phyloP scores from a whole-genome alignment of 495 filamentous ascomycete genomes.

The Platismatia glauca region DNA sequence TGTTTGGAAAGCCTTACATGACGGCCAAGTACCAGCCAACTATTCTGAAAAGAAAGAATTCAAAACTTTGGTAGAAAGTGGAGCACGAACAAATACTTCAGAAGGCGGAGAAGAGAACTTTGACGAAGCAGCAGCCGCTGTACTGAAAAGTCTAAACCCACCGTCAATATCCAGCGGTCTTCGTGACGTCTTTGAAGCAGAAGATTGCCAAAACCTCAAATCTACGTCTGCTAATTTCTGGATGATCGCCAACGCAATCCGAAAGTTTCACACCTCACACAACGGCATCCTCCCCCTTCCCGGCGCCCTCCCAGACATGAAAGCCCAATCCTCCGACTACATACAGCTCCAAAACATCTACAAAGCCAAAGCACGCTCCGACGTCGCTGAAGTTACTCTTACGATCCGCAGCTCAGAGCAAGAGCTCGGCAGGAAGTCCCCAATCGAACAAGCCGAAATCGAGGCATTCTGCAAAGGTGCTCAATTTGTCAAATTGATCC shows the following conservation, averaged over 20 bases:
- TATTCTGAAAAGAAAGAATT: constrained; percentile 89
- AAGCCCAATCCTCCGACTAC: constrained; percentile 87
- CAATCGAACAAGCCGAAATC: constrained; percentile 65
- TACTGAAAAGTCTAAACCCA: constrained; percentile 69
- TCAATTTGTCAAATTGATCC: constrained; percentile 82
- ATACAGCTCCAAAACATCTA: constrained; percentile 88
- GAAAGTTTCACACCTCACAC: constrained; percentile 61
- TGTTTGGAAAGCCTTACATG: constrained; percentile 68
- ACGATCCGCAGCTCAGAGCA: constrained; percentile 56
- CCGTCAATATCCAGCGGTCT: constrained; percentile 58
- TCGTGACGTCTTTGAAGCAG: constrained; percentile 68
- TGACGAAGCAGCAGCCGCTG: constrained; percentile 81
- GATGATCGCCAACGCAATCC: constrained; percentile 78
- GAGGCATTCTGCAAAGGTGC: constrained; percentile 95
- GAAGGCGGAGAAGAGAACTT: constrained; percentile 97
- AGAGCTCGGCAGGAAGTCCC: constrained; percentile 37
- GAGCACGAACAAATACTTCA: constrained; percentile 60
- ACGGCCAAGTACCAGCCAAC: constrained; percentile 55
- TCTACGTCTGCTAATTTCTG: constrained; percentile 57
- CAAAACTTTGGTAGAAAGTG: constrained; percentile 53
- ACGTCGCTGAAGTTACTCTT: constrained; percentile 65
- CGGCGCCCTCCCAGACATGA: constrained; percentile 94
- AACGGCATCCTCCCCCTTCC: constrained; percentile 64
- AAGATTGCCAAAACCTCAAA: constrained; percentile 42
- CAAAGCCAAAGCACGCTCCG: constrained; percentile 75